phyloP scores from a whole-genome alignment of 495 filamentous ascomycete genomes.

The Penicillium pulvis region DNA sequence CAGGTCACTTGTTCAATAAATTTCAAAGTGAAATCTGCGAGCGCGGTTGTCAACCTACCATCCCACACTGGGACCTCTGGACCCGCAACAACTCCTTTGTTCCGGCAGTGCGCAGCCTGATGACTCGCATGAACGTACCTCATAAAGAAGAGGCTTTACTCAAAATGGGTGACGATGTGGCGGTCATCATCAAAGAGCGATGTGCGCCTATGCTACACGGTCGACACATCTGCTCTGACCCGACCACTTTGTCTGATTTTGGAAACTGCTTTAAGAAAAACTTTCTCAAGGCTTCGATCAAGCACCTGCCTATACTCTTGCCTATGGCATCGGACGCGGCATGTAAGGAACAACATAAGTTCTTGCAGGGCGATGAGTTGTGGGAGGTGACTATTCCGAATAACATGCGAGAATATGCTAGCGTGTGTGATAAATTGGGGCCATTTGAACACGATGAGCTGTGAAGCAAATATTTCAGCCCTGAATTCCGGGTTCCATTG shows the following conservation, averaged over 20 bases:
- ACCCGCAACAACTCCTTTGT: conserved; percentile 47
- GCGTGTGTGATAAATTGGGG: conserved; percentile 36
- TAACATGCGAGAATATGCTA: conserved; percentile 48
- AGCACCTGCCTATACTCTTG: conserved; percentile 35
- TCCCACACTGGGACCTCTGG: conserved; percentile 51
- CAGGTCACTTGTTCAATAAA: conserved; percentile 37
- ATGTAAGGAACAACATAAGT: conserved; percentile 40
- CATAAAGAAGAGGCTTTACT: conserved; percentile 38
- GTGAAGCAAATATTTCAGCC: conserved; percentile 9
- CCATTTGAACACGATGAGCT: conserved; percentile 28
- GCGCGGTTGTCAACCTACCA: conserved; percentile 42
- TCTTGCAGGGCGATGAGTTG: conserved; percentile 37
- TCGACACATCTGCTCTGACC: conserved; percentile 42
- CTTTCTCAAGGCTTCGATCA: conserved; percentile 38
- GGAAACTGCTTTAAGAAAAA: conserved; percentile 48
- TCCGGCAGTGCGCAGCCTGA: conserved; percentile 43
- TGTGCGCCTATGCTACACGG: conserved; percentile 38
- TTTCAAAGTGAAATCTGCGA: conserved; percentile 48
- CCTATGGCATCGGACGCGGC: conserved; percentile 44
- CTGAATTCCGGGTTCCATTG: neutral
- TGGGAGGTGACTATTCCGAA: conserved; percentile 46
- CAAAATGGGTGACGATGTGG: conserved; percentile 46
- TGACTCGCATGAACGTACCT: conserved; percentile 36
- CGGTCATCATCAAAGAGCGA: conserved; percentile 40
- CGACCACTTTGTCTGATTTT: conserved; percentile 40